Conservation (phyloP, 2,329 filamentous ascomycete species). For the Trichoderma polysporum region DNA sequence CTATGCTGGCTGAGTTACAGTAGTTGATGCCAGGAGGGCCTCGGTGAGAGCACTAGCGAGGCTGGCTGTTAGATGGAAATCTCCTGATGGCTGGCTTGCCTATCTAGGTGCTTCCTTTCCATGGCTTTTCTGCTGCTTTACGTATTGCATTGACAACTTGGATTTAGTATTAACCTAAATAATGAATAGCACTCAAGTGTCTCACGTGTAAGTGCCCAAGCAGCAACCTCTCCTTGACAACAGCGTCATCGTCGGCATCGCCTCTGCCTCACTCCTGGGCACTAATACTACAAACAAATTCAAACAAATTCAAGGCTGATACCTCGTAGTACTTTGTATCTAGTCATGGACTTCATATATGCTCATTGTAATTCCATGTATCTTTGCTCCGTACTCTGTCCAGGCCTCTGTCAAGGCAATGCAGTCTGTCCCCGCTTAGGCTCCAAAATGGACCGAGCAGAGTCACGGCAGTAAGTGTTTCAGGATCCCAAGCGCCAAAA, state of each 20-base stretch:
- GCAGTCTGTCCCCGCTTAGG: conserved; percentile 6
- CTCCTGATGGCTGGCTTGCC: neutral
- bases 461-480: neutral
- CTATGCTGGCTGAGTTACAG: neutral
- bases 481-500: neutral
- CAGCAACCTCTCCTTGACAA: neutral
- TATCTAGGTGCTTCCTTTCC: neutral
- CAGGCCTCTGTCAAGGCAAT: neutral
- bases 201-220: neutral
- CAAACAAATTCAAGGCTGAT: neutral
- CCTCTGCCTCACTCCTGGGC: neutral
- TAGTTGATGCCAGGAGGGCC: neutral
- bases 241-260: neutral
- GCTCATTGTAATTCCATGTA: neutral
- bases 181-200: neutral
- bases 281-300: neutral
- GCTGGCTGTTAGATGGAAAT: neutral
- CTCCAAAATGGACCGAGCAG: conserved; percentile 3
- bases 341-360: neutral
- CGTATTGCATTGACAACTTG: neutral
- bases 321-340: neutral
- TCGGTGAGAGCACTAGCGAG: neutral
- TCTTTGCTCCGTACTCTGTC: neutral
- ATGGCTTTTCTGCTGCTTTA: neutral
- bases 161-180: no score